These are phyloP conservation scores for Nakazawaea holstii DNA, from an alignment of 805 yeast species.

Conservation along the genomic window DNA sequence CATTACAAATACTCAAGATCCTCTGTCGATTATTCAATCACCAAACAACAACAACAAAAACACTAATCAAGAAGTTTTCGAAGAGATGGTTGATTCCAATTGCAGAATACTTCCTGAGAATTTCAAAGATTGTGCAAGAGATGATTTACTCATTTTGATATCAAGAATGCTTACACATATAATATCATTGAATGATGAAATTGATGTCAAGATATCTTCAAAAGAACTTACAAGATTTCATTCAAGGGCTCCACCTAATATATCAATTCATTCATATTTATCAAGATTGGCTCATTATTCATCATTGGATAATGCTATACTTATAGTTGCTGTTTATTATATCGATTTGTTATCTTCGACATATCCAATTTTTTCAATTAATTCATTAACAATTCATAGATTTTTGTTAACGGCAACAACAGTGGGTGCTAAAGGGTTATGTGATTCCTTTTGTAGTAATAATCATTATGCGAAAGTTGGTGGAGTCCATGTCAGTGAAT, in stretches of 20 bases:
- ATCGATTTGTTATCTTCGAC: slow-evolving; percentile 79
- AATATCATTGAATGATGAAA: slow-evolving; percentile 63
- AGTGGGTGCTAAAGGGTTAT: slow-evolving; percentile 82
- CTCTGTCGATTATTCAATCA: neutral
- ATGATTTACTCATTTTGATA: slow-evolving; percentile 66
- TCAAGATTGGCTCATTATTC: slow-evolving; percentile 78
- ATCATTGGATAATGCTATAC: slow-evolving; percentile 75
- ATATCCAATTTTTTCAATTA: slow-evolving; percentile 75
- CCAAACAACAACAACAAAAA: neutral
- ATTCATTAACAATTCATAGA: slow-evolving; percentile 90
- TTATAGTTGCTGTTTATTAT: slow-evolving; percentile 80
- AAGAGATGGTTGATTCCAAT: neutral
- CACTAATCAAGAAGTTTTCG: neutral
- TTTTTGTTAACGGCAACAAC: slow-evolving; percentile 87
- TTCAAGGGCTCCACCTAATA: slow-evolving; percentile 87
- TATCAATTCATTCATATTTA: slow-evolving; percentile 73
- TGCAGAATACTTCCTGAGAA: slow-evolving; percentile 33
- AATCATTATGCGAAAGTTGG: slow-evolving; percentile 95
- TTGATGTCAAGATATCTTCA: slow-evolving; percentile 26
- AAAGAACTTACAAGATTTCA: slow-evolving; percentile 77
- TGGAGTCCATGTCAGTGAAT: slow-evolving; percentile 77
- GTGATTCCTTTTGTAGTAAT: slow-evolving; percentile 89
- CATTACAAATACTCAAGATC: neutral
- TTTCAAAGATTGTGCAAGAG: slow-evolving; percentile 62
- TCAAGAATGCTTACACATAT: slow-evolving; percentile 77